Base-by-base conservation (phyloP, 768 basidiomycete genomes). In the Filobasidium wieringae region DNA sequence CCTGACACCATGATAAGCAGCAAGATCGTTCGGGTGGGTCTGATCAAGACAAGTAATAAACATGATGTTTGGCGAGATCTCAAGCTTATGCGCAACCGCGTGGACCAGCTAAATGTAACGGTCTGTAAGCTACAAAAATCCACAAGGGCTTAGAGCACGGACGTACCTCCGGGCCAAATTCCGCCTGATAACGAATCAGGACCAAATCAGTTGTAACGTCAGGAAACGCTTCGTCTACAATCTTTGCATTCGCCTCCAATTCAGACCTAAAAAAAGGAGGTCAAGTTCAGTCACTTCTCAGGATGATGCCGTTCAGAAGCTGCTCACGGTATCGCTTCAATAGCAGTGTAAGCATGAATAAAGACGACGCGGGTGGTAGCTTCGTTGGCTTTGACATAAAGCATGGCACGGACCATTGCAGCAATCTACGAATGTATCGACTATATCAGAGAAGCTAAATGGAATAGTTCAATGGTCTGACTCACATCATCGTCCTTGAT, bases 351-450 rank as follows among this genome's bases (percentile, higher is more conserved):
- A 64, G 84, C 85, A 64, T 86, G 84, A 3, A 86, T 77, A 12
- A 87, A 78, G 71, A 84, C 84, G 55, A 87, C 64, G 63, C 80
- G 78, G 0, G 83, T 79, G 0, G 86, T 87, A 63, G 83, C 81
- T 68, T 87, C 85, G 63, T 85, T 86, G 56, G 77, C 75, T 39
- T 76, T 73, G 2, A 85, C 82, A 62, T 87, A 87, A 12, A 82
- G 71, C 29, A 86, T 76, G 78, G 82, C 82, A 51, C 80, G 78
- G 58, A 85, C 80, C 3, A 87, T 63, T 33, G 76, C 75, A 63
- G 84, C 81, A 62, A 87, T 84, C 86, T 87, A 50, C 14, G 3
- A 19, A 4, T 47, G 43, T 24, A 22, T 7, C 8, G 2, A 9
- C 31, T 33, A 30, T n/a, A 24, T 17, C n/a, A 2, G 15, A 31